Base-by-base conservation (phyloP, 2,329 filamentous ascomycete genomes). In the Mycocentrospora acerina region DNA sequence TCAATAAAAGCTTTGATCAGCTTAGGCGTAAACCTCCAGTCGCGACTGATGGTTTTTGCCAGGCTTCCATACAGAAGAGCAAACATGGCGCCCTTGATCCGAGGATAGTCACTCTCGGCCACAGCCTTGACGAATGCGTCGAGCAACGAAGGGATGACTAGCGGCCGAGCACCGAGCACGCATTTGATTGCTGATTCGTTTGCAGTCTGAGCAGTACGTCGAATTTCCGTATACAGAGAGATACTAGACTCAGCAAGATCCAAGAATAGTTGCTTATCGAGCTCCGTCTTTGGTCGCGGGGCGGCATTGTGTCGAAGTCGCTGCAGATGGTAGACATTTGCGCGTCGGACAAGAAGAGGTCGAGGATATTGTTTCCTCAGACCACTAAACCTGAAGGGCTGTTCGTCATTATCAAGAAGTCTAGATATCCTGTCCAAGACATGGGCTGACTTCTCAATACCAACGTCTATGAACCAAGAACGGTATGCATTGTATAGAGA, bases 381-480 rank as follows among this genome's bases (percentile, higher is more conserved):
- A 4, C 93, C 93, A 51, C 86, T 95, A 61, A 96, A 88, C 69
- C 95, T 96, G 75, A 96, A 98, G 0, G 91, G 87, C 16, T 88
- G 82, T 44, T 90, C 86, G 57, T 98, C 93, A 5, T 88, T 85
- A 55, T 85, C 83, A 62, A 96, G 86, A 1, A 98, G 78, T 36
- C 90, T 81, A 4, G 86, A 81, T 11, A 97, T 84, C 14, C 93
- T 80, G 64, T 98, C 93, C 8, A 97, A 75, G 2, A 94, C 88
- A 64, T 96, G 93, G 0, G 93, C 91, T 13, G 91, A 96, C 43
- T 91, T 80, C 69, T 98, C 93, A 44, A 96, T 94, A 13, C 94
- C 93, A 27, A 98, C 90, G 59, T 98, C 93, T 2, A 95, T 90
- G 57, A 98, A 97, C 90, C 90, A 98, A 7, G 88, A 93, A 29